Evolutionary conservation across 2,329 filamentous ascomycete species (phyloP), one percentile per base, ranked within the genome.

Genomic region (Diatrype stigma): DNA sequence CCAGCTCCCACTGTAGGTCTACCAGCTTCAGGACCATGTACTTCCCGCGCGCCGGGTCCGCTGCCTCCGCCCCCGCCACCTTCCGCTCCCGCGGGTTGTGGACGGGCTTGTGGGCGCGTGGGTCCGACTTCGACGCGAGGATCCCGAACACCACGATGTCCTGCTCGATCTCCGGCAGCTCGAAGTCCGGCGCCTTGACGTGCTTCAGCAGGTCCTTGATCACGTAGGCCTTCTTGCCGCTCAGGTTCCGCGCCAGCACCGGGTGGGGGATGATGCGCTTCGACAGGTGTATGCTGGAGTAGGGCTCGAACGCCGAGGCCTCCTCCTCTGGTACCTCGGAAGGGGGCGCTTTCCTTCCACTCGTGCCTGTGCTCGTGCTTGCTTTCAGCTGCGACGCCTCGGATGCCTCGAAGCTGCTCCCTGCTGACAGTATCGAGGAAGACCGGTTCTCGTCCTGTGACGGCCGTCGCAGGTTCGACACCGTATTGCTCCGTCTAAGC

Each of bases 11-110:
- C 61, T 90, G 87, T 11, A 99, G 75, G 67, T 99, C 93, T 0
- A 89, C 90, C 2, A 99, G 77, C 2, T 84, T 89, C 55, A 99
- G 75, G 2, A 93, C 87, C 89, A 99, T 96, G 73, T 95, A 99
- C 67, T 96, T 96, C 46, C 87, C 86, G 19, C 79, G 73, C 2
- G 77, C 75, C 44, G 77, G 77, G 49, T 85, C 79, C 10, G 81
- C 76, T 45, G 80, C 73, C 17, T 74, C 76, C 45, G 80, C 73
- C 17, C 74, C 76, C 45, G 80, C 73, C 17, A 74, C 71, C 42
- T 79, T 69, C 42, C 79, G 68, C 28, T 68, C 71, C 6, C 75
- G 72, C 8, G 75, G 73, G 50, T 70, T 70, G 19, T 66, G 71
- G 4, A 55, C 49, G 3, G 74, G 70, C 56, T 80, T 78, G 64